phyloP scores from a whole-genome alignment of 257 asterid species.

The Petunia secreta region DNA sequence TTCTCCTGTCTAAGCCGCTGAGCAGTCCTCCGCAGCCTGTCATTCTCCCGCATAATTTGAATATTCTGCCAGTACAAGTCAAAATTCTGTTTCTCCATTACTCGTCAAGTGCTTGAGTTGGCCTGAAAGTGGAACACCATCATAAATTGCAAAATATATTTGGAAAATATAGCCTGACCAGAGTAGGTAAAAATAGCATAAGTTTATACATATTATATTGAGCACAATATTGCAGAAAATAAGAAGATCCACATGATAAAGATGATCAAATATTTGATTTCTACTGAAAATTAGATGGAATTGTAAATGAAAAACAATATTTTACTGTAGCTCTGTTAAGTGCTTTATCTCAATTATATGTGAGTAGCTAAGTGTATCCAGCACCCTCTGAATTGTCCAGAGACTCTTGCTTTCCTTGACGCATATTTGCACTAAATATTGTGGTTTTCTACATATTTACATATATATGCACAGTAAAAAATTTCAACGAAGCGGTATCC shows the following conservation, averaged over 20 bases:
- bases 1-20: constrained; percentile 38
- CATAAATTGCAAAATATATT: not conserved
- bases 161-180: constrained; percentile 1
- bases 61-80: constrained; percentile 35
- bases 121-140: constrained; percentile 7
- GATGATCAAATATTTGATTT: not conserved
- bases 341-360: not conserved
- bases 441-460: no score
- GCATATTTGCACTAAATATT: no score
- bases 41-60: constrained; percentile 35
- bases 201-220: not conserved
- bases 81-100: constrained; percentile 36
- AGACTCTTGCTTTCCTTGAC: no score
- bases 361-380: not conserved
- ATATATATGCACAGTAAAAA: no score
- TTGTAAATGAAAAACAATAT: constrained; percentile 8
- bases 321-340: not conserved
- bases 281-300: not conserved
- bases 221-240: not conserved
- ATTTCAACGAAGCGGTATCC: not conserved
- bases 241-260: not conserved
- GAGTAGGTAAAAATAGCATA: not conserved
- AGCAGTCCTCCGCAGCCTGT: constrained; percentile 39
- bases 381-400: no score
- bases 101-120: constrained; percentile 3